Base-by-base conservation (phyloP, 495 filamentous ascomycete genomes). In the Talaromyces liani region DNA sequence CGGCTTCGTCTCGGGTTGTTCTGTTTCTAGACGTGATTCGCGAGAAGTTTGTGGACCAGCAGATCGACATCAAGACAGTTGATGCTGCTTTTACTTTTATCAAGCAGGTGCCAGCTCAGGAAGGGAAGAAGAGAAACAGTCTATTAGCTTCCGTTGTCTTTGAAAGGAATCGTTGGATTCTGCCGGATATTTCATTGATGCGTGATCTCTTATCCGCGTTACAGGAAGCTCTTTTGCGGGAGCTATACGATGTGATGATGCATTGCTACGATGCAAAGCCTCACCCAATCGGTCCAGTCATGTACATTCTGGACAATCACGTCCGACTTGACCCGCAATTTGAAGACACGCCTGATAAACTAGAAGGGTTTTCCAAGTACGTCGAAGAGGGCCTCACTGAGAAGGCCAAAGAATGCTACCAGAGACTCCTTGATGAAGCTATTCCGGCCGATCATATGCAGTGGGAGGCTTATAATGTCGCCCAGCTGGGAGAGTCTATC, bases 181-280 rank as follows among this genome's bases (percentile, higher is more conserved):
- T 96, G 27, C 74, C 85, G 34, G 95, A 98, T 73, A 86, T 87
- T 67, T 81, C 84, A 4, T 73, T 88, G 27, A 91, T 92, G 76
- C 90, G 89, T 65, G 84, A 89, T 66, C 82, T 90, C 22, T 80
- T 98, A 1, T 79, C 82, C 39, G 85, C 85, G 62, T 75, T 97
- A 10, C 86, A 98, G 67, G 92, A 96, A 63, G 87, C 87, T 16
- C 74, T 99, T 41, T 76, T 97, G 56, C 85, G 95, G 53, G 95
- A 98, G 65, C 81, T 99, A 24, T 97, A 90, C 75, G 88, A 91
- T 60, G 78, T 89, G 14, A 80, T 97, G 71, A 88, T 92, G 78
- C 87, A 90, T 68, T 95, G 91, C 67, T 99, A 91, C 72, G 90
- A 97, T 62, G 66, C 80, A n/a, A 97, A 97, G 67, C 80, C 80